Percentiles rank a stretch among this genome's conserved stretches.
Evolutionary conservation across 495 filamentous ascomycete species (phyloP).

Genomic region (Hapsidospora chrysogenum): DNA sequence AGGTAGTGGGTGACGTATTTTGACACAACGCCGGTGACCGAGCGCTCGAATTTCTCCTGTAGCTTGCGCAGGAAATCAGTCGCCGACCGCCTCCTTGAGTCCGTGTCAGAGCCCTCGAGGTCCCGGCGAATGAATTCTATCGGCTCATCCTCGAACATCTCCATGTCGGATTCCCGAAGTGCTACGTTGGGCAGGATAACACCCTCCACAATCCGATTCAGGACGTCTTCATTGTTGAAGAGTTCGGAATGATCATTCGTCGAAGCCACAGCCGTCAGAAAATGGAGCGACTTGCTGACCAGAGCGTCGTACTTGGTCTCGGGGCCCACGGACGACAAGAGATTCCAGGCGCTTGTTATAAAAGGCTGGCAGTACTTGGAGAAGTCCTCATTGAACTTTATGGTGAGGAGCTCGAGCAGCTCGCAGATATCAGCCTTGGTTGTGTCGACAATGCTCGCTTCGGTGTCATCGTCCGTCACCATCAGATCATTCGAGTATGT

Average conservation of each 20-base stretch:
- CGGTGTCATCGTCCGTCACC: slow-evolving; percentile 68
- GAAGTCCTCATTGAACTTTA: slow-evolving; percentile 92
- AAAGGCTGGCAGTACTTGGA: slow-evolving; percentile 60
- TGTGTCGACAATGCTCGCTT: slow-evolving; percentile 66
- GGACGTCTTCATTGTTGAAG: slow-evolving; percentile 64
- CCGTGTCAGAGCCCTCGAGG: slow-evolving; percentile 88
- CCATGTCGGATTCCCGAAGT: slow-evolving; percentile 80
- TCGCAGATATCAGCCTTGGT: slow-evolving; percentile 89
- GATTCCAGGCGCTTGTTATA: slow-evolving; percentile 73
- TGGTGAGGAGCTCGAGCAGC: slow-evolving; percentile 65
- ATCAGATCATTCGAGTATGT: slow-evolving; percentile 72
- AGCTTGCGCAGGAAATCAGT: slow-evolving; percentile 85
- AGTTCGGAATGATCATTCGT: slow-evolving; percentile 58
- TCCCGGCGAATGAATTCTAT: slow-evolving; percentile 97
- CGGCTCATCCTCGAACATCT: slow-evolving; percentile 94
- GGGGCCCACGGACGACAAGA: slow-evolving; percentile 70
- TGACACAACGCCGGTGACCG: slow-evolving; percentile 67
- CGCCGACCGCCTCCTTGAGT: slow-evolving; percentile 77
- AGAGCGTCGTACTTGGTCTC: slow-evolving; percentile 89
- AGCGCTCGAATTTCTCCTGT: slow-evolving; percentile 67
- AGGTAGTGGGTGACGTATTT: slow-evolving; percentile 71
- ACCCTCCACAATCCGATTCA: slow-evolving; percentile 79
- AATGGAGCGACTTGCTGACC: slow-evolving; percentile 87
- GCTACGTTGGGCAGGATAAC: slow-evolving; percentile 87
- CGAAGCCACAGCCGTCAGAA: slow-evolving; percentile 74